A percentile compares a stretch with the other conserved stretches of the same genome.
phyloP scores from a whole-genome alignment of 768 basidiomycete species.

The Tephrocybe sp. region DNA sequence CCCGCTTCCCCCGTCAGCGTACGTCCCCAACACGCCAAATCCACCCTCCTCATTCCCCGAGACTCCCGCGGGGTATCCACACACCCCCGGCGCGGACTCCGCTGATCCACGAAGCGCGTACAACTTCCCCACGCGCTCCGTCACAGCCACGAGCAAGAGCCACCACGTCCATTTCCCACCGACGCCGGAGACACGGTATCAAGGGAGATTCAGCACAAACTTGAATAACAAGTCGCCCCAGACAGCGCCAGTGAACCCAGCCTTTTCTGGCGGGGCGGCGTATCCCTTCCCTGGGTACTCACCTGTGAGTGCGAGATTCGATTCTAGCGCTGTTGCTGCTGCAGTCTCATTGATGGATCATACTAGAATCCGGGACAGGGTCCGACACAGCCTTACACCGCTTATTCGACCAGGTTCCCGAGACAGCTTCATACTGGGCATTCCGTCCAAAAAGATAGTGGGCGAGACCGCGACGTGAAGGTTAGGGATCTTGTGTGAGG shows the following conservation, averaged over 20 bases:
- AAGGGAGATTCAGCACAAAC: constrained; percentile 12
- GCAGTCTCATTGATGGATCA: constrained; percentile 3
- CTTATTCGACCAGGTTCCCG: constrained; percentile 17
- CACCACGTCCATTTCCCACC: constrained; percentile 11
- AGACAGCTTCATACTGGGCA: constrained; percentile 21
- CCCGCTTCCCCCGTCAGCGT: constrained; percentile 12
- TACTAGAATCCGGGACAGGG: constrained; percentile 10
- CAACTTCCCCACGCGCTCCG: constrained; percentile 3
- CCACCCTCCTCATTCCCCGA: constrained; percentile 11
- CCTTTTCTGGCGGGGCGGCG: constrained; percentile 4
- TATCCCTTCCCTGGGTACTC: constrained; percentile 22
- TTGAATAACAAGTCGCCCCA: constrained; percentile 7
- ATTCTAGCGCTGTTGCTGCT: neutral
- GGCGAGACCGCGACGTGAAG: constrained; percentile 6
- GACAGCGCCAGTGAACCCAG: constrained; percentile 19
- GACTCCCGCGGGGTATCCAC: constrained; percentile 14
- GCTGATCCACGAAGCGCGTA: constrained; percentile 3
- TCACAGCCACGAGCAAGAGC: constrained; percentile 3
- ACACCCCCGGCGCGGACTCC: constrained; percentile 11
- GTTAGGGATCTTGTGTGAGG: constrained; percentile 2
- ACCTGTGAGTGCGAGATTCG: constrained; percentile 16
- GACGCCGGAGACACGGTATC: constrained; percentile 8
- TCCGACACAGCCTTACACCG: constrained; percentile 17
- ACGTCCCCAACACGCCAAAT: constrained; percentile 5
- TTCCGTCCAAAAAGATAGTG: constrained; percentile 13